phyloP scores from a whole-genome alignment of 768 basidiomycete species.

The Mycena galopus region DNA sequence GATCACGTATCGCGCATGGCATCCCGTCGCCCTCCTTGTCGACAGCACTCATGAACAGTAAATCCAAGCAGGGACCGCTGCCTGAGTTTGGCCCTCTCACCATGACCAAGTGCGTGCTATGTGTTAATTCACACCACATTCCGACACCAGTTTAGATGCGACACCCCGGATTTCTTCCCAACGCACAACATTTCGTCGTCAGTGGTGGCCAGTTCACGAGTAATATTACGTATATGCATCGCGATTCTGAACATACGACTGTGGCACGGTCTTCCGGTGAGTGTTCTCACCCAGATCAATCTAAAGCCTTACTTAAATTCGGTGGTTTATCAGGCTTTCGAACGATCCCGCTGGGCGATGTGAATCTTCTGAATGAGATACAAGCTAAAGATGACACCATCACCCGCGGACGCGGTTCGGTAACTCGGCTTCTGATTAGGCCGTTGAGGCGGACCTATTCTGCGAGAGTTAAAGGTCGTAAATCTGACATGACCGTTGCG shows the following conservation, averaged over 20 bases:
- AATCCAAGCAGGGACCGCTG: no score
- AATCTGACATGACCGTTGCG: constrained; percentile 18
- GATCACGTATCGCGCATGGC: no score
- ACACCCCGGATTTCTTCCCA: constrained; percentile 5
- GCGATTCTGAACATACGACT: neutral
- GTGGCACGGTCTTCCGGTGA: neutral
- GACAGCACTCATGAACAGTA: no score
- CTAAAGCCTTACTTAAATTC: no score
- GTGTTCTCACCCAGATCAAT: no score
- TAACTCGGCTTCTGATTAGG: neutral
- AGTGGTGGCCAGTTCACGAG: constrained; percentile 6
- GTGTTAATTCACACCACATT: neutral
- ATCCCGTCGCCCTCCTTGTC: no score
- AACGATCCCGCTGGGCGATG: constrained; percentile 4
- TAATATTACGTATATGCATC: constrained; percentile 1
- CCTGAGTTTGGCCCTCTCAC: no score
- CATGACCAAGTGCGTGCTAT: neutral
- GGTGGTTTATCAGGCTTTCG: neutral
- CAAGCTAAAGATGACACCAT: neutral
- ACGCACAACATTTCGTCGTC: constrained; percentile 15
- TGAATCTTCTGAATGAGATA: constrained; percentile 6
- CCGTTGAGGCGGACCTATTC: constrained; percentile 14
- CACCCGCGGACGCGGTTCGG: neutral
- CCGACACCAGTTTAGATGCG: neutral
- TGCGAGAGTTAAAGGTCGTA: constrained; percentile 9